phyloP scores from a whole-genome alignment of 1,139 yeast species.

The Sugiyamaella pinicola region DNA sequence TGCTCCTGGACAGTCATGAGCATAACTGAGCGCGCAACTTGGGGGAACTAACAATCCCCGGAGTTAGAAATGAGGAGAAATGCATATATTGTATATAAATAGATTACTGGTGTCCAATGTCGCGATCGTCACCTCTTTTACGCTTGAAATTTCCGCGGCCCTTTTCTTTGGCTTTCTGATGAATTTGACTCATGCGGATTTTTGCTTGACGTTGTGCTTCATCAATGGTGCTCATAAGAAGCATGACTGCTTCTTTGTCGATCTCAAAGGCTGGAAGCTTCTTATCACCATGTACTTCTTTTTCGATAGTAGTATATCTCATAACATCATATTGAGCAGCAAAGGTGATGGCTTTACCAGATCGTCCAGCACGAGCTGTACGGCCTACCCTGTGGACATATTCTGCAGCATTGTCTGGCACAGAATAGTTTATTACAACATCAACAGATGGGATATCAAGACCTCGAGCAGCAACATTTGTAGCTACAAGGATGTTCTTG shows the following conservation, averaged over 20 bases:
- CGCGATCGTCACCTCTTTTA: constrained; percentile 36
- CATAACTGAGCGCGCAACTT: too few relatives aligned
- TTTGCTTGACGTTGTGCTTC: constrained; percentile 90
- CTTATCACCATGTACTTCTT: constrained; percentile 59
- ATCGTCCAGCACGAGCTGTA: constrained; percentile 96
- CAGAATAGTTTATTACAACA: constrained; percentile 87
- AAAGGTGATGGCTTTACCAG: constrained; percentile 88
- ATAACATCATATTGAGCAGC: constrained; percentile 96
- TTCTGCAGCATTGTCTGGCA: constrained; percentile 97
- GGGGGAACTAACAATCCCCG: too few relatives aligned
- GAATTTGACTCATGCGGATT: constrained; percentile 40
- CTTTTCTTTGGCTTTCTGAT: constrained; percentile 43
- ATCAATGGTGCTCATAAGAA: constrained; percentile 84
- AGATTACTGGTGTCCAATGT: constrained; percentile 35
- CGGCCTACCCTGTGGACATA: constrained; percentile 97
- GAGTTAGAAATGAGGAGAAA: not conserved
- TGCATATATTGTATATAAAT: not conserved
- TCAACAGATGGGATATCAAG: constrained; percentile 95
- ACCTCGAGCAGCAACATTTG: constrained; percentile 98
- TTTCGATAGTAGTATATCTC: constrained; percentile 80
- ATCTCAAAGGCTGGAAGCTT: constrained; percentile 83
- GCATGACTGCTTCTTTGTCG: constrained; percentile 73
- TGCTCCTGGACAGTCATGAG: too few relatives aligned
- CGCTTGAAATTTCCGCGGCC: constrained; percentile 31
- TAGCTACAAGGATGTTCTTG: constrained; percentile 83